Evolutionary conservation across 495 filamentous ascomycete genomes (phyloP), one percentile per base, ranked within the genome.

Genomic region (Penicillium malachiteum): DNA sequence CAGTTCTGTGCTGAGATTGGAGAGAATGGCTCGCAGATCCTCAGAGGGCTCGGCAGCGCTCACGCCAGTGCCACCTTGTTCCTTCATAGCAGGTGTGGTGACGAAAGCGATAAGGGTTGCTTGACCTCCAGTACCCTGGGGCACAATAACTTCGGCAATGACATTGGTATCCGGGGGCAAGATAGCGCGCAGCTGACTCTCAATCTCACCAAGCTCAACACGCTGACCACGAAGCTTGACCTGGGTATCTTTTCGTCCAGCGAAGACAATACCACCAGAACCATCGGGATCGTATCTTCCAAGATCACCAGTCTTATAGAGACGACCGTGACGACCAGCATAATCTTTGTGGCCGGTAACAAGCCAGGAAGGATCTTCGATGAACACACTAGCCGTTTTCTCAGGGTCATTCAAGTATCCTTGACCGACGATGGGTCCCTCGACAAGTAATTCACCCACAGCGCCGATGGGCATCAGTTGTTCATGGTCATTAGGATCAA

Each of bases 161-260:
- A 77, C 59, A 14, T 55, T 70, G 7, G 58, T 56, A 6, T 69
- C 71, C 0, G 69, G 52, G 12, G 69, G 69, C 14, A 77, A 59
- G 13, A 57, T 58, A 2, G 58, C 61, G 41, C 60, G 62, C 10
- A 75, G 63, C 21, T 75, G 74, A 57, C 67, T 71, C 54, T 77
- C 74, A 33, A 77, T 74, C 50, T 87, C 84, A 0, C 76, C 79
- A 5, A 87, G 71, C 60, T 88, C 84, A 37, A 88, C 77, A 35
- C 84, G 76, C 57, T 87, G 82, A 9, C 84, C 84, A 12, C 78
- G 78, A 4, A 87, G 57, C 62, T 87, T 88, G 14, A 85, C 81
- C 57, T 87, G 83, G 8, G 81, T 80, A 53, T 88, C 85, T 41
- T 81, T 80, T 7, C 85, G 68, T 26, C 84, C 84, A 2, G 82